Conservation (phyloP, 495 filamentous ascomycete species). For the Lasiosphaeris hirsuta region DNA sequence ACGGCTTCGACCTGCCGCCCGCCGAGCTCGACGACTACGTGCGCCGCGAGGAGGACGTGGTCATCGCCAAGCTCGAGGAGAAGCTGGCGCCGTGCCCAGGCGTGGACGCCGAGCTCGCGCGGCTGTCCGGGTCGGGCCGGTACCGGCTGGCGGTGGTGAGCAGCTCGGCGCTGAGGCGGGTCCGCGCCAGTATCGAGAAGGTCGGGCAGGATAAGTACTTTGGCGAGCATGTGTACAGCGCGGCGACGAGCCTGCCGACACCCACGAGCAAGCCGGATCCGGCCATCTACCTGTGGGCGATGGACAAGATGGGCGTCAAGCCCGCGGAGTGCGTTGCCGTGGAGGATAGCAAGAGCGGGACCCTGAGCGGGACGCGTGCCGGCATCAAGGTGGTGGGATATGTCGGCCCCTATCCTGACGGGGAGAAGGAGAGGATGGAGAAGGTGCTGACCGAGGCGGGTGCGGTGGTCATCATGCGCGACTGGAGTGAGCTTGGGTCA, state of each 20-base stretch:
- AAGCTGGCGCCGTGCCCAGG: conserved; percentile 66
- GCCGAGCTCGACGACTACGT: conserved; percentile 77
- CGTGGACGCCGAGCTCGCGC: conserved; percentile 63
- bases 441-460: conserved; percentile 66
- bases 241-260: conserved; percentile 70
- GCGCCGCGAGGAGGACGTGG: conserved; percentile 72
- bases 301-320: conserved; percentile 69
- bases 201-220: conserved; percentile 80
- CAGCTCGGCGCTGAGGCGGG: conserved; percentile 73
- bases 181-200: conserved; percentile 77
- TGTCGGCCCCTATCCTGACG: conserved; percentile 74
- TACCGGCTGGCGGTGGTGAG: conserved; percentile 83
- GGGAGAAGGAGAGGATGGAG: conserved; percentile 70
- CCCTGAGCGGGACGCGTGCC: conserved; percentile 76
- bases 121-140: conserved; percentile 57
- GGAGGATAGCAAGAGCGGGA: conserved; percentile 88
- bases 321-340: conserved; percentile 76
- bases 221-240: conserved; percentile 73
- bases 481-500: conserved; percentile 79
- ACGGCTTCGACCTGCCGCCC: conserved; percentile 62
- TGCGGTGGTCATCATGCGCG: conserved; percentile 71
- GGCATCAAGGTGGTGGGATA: conserved; percentile 81
- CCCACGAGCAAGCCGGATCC: conserved; percentile 92
- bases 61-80: conserved; percentile 80
- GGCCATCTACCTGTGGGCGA: conserved; percentile 83